Evolutionary conservation across 2,329 filamentous ascomycete genomes (phyloP).

Genomic region (Parafenestella ontariensis): DNA sequence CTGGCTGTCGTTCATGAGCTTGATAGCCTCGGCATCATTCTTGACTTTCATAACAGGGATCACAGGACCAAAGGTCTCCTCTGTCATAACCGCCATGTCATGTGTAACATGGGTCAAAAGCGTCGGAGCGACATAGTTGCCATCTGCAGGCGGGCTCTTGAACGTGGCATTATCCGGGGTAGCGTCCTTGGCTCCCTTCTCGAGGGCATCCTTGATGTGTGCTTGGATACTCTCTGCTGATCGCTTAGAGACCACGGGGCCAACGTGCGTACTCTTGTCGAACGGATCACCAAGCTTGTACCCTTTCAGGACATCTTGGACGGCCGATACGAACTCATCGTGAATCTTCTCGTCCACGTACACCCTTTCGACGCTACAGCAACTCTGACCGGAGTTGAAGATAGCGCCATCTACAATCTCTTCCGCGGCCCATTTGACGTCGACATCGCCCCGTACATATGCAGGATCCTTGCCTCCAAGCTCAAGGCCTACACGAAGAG

Average conservation of each 20-base stretch:
- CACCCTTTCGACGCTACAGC: slow-evolving; percentile 89
- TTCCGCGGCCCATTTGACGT: slow-evolving; percentile 87
- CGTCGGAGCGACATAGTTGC: slow-evolving; percentile 89
- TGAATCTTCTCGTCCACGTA: slow-evolving; percentile 89
- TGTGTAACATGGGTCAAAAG: slow-evolving; percentile 82
- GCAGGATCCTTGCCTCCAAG: slow-evolving; percentile 95
- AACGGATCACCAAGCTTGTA: slow-evolving; percentile 91
- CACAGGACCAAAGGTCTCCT: slow-evolving; percentile 94
- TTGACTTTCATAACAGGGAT: slow-evolving; percentile 90
- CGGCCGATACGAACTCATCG: slow-evolving; percentile 78
- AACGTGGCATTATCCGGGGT: slow-evolving; percentile 86
- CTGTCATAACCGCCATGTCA: slow-evolving; percentile 85
- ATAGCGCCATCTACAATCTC: slow-evolving; percentile 96
- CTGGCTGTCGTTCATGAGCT: slow-evolving; percentile 91
- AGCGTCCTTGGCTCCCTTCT: slow-evolving; percentile 81
- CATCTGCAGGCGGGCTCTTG: slow-evolving; percentile 72
- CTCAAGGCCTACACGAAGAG: slow-evolving; percentile 84
- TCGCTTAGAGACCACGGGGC: slow-evolving; percentile 84
- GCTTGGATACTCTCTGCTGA: slow-evolving; percentile 77
- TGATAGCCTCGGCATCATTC: slow-evolving; percentile 79
- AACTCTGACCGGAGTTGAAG: slow-evolving; percentile 98
- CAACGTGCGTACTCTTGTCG: slow-evolving; percentile 79
- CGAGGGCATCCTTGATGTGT: slow-evolving; percentile 82
- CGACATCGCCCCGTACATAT: slow-evolving; percentile 85
- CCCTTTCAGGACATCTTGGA: slow-evolving; percentile 76